Conservation (phyloP, 108 stramenopile genomes). For the Schizochytrium sp. region DNA sequence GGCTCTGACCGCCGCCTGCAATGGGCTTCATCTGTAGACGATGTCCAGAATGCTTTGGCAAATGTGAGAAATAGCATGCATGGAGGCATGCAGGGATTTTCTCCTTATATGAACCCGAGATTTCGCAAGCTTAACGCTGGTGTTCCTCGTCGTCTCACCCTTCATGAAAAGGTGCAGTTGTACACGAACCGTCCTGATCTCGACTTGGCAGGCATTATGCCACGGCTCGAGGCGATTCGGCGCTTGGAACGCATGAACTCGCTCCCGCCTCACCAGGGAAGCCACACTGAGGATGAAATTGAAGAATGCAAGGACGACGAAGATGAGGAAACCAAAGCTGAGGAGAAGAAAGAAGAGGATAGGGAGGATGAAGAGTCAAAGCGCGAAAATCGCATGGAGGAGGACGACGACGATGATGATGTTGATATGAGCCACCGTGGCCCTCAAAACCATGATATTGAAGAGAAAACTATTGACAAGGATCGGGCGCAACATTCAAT, state of each 20-base stretch:
- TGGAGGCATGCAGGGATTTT: not conserved
- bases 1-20: conserved; percentile 15
- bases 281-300: not conserved
- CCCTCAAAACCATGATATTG: not conserved
- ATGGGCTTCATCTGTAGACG: not conserved
- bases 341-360: not conserved
- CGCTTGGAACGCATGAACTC: conserved; percentile 33
- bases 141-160: conserved; percentile 30
- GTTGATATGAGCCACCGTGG: not conserved
- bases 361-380: too few species aligned
- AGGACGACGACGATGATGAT: not conserved
- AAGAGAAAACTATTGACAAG: not conserved
- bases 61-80: not conserved
- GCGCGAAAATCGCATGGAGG: not conserved
- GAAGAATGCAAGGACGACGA: conserved; percentile 36
- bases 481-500: not conserved
- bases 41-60: not conserved
- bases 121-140: not conserved
- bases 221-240: conserved; percentile 48
- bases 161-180: conserved; percentile 41
- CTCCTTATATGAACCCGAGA: not conserved
- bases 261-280: not conserved
- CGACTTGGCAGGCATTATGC: conserved; percentile 45
- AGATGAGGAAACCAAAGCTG: not conserved
- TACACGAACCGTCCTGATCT: conserved; percentile 40